A percentile compares a stretch with the other conserved stretches of the same genome.
Evolutionary conservation across 495 filamentous ascomycete genomes (phyloP).

Genomic region (Cercophora sp.): DNA sequence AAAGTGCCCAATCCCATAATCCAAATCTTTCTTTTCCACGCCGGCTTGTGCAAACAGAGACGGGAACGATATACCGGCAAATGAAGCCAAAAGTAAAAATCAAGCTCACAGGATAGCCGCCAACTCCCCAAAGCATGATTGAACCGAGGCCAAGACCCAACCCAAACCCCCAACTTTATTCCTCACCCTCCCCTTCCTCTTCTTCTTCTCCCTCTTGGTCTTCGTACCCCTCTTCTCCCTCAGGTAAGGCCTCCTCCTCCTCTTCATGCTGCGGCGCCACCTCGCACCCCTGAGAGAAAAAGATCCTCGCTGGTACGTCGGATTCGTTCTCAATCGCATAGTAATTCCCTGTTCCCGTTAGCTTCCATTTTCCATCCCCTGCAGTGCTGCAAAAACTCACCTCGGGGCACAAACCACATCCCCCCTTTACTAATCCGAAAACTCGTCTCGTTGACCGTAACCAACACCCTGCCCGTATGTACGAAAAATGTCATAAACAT

Average conservation of each 20-base stretch:
- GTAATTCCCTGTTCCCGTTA: constrained; percentile 69
- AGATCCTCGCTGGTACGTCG: constrained; percentile 63
- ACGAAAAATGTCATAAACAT: constrained; percentile 98
- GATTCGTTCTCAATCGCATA: constrained; percentile 78
- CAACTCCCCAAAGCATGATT: too few species aligned
- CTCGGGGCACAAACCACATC: constrained; percentile 89
- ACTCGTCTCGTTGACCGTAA: constrained; percentile 72
- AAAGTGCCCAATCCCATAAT: too few species aligned
- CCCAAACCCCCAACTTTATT: not conserved
- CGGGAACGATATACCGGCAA: too few species aligned
- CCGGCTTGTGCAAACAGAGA: too few species aligned
- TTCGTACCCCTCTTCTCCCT: constrained; percentile 9
- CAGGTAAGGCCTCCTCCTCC: constrained; percentile 2
- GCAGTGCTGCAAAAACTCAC: constrained; percentile 66
- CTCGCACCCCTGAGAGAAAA: constrained; percentile 81
- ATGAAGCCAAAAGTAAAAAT: too few species aligned
- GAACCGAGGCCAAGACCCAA: not conserved
- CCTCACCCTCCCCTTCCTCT: constrained; percentile 9
- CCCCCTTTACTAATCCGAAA: constrained; percentile 84
- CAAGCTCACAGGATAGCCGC: too few species aligned
- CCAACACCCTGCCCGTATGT: constrained; percentile 67
- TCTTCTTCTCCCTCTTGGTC: constrained; percentile 10
- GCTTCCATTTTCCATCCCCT: too few species aligned
- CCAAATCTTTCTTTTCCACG: too few species aligned
- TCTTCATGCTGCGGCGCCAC: constrained; percentile 16